Percentiles rank a stretch among this genome's conserved stretches.
These are phyloP conservation scores for Pseudohyphozyma bogoriensis DNA, from an alignment of 768 basidiomycete species.

Conservation along the genomic window DNA sequence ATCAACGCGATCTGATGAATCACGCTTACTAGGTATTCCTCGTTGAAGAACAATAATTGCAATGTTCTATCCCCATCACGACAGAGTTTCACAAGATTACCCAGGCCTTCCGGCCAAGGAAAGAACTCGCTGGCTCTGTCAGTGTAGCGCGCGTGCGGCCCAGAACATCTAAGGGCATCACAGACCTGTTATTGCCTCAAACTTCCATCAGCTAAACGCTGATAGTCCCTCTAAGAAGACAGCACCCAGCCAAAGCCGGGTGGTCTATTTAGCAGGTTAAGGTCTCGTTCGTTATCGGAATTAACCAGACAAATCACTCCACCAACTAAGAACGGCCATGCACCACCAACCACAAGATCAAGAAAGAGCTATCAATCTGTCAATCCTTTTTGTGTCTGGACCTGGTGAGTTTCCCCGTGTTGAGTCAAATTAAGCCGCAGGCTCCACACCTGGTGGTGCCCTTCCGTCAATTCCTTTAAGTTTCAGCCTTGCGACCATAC, in stretches of 20 bases:
- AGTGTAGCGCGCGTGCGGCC: too few species aligned
- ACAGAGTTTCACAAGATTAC: too few species aligned
- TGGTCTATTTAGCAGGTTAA: conserved; percentile 85
- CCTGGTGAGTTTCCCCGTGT: conserved; percentile 72
- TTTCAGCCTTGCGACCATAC: conserved; percentile 66
- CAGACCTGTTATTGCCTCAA: too few species aligned
- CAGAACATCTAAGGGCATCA: too few species aligned
- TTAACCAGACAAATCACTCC: conserved; percentile 96
- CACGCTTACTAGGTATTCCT: too few species aligned
- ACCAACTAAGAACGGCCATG: conserved; percentile 80
- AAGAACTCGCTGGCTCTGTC: too few species aligned
- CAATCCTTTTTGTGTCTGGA: conserved; percentile 65
- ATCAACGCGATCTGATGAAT: too few species aligned
- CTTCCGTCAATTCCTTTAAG: conserved; percentile 77
- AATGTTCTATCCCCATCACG: too few species aligned
- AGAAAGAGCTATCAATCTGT: conserved; percentile 75
- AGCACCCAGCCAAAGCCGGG: conserved; percentile 53
- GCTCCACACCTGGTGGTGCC: conserved; percentile 66
- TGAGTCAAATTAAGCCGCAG: conserved; percentile 79
- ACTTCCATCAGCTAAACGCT: too few species aligned
- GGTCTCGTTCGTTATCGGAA: conserved; percentile 90
- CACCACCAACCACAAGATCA: conserved; percentile 78
- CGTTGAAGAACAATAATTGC: too few species aligned
- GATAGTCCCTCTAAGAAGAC: too few species aligned
- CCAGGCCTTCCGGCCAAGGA: too few species aligned